Percentiles rank a stretch among this genome's conserved stretches.
phyloP scores from a whole-genome alignment of 1,284 basidiomycete genomes.

The Ustilago tritici region DNA sequence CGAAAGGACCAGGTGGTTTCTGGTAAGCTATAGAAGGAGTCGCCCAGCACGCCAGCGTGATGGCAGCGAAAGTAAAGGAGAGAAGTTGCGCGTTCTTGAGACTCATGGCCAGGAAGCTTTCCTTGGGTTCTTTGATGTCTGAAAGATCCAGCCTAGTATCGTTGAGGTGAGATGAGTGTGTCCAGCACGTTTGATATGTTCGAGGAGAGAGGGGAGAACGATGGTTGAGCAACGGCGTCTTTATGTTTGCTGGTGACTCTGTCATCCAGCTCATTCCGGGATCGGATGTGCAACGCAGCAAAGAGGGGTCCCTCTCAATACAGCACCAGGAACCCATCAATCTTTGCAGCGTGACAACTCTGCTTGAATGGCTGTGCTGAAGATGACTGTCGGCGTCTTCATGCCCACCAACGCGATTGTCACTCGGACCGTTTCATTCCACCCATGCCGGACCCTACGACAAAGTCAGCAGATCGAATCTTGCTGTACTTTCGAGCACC shows the following conservation, averaged over 20 bases:
- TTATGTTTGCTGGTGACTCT: neutral
- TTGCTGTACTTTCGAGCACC: neutral
- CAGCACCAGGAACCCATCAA: neutral
- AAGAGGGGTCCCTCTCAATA: neutral
- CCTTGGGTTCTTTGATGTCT: neutral
- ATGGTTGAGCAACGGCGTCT: neutral
- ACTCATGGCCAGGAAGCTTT: neutral
- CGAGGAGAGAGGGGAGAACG: neutral
- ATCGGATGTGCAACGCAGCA: neutral
- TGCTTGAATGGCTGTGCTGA: neutral
- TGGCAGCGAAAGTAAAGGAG: slow-evolving; percentile 12
- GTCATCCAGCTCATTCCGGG: neutral
- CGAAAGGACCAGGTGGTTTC: slow-evolving; percentile 21
- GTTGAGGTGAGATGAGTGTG: neutral
- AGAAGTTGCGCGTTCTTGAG: slow-evolving; percentile 1
- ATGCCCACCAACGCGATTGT: neutral
- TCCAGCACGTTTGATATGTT: neutral
- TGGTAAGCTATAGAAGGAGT: slow-evolving; percentile 7
- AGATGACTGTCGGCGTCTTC: neutral
- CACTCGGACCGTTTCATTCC: neutral
- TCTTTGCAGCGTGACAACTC: neutral
- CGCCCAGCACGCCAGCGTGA: slow-evolving; percentile 17
- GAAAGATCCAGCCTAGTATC: neutral
- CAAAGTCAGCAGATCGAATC: neutral
- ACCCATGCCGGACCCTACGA: neutral